Evolutionary conservation across 75 land plant genomes (phyloP).

Genomic region (Cupressus sempervirens): DNA sequence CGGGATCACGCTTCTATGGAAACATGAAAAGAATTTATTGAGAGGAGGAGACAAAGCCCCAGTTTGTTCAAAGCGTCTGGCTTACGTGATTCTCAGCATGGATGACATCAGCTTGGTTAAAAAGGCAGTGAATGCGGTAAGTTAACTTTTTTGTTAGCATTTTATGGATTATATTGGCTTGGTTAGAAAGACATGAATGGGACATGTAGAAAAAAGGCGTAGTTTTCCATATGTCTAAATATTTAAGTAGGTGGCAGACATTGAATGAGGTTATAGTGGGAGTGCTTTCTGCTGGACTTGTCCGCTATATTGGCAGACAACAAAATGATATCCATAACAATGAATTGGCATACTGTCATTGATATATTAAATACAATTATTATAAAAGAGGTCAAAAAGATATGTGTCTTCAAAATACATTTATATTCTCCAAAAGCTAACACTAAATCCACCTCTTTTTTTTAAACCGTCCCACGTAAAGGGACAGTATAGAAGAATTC

Average conservation of each 20-base stretch:
- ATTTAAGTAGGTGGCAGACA: background rate
- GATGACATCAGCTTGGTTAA: background rate
- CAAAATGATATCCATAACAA: background rate
- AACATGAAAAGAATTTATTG: background rate
- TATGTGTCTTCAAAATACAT: too few species aligned
- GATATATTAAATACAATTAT: too few species aligned
- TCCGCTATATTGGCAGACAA: background rate
- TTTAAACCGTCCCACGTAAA: background rate
- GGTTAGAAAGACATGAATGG: too few species aligned
- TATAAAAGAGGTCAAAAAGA: too few species aligned
- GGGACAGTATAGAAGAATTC: background rate
- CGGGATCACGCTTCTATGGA: background rate
- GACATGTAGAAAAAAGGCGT: background rate
- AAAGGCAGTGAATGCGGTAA: background rate
- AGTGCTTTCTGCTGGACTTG: too few species aligned
- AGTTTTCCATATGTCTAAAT: background rate
- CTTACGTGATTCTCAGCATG: background rate
- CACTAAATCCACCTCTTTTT: too few species aligned
- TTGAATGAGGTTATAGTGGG: conserved; percentile 3
- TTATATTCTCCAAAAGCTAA: background rate
- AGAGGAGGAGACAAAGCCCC: background rate
- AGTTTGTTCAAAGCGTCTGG: background rate
- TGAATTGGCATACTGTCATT: background rate
- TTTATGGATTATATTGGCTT: background rate
- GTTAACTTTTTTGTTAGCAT: background rate